phyloP scores from a whole-genome alignment of 2,329 filamentous ascomycete species.

The Claviceps arundinis region DNA sequence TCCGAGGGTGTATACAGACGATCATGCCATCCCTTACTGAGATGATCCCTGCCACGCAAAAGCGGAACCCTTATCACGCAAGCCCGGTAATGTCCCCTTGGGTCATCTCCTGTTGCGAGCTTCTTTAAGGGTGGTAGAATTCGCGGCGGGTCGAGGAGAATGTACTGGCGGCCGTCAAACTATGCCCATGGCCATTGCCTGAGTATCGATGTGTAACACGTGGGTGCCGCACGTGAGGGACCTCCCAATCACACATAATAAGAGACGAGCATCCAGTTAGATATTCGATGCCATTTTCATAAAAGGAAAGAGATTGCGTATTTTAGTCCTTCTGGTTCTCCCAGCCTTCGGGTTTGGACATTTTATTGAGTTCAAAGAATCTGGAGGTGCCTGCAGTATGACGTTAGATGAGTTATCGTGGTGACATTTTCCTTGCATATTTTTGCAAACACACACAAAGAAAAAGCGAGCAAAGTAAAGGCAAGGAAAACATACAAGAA shows the following conservation, averaged over 20 bases:
- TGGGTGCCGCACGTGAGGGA: too few relatives aligned
- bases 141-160: too few relatives aligned
- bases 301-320: too few relatives aligned
- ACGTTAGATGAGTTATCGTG: neutral
- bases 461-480: neutral
- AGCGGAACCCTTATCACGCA: neutral
- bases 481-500: slow-evolving; percentile 54
- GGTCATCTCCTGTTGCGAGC: neutral
- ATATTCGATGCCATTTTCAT: neutral
- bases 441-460: too few relatives aligned
- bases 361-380: slow-evolving; percentile 71
- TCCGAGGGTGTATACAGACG: neutral
- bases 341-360: slow-evolving; percentile 76
- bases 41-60: neutral
- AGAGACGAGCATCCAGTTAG: neutral
- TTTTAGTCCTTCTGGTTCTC: slow-evolving; percentile 26
- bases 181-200: too few relatives aligned
- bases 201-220: too few relatives aligned
- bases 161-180: too few relatives aligned
- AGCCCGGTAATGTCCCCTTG: neutral
- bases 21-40: neutral
- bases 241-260: neutral
- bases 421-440: too few relatives aligned
- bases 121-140: neutral
- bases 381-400: slow-evolving; percentile 45